These are phyloP conservation scores for Leptographium procerum DNA, from an alignment of 2,329 filamentous ascomycete genomes.

Conservation along the genomic window DNA sequence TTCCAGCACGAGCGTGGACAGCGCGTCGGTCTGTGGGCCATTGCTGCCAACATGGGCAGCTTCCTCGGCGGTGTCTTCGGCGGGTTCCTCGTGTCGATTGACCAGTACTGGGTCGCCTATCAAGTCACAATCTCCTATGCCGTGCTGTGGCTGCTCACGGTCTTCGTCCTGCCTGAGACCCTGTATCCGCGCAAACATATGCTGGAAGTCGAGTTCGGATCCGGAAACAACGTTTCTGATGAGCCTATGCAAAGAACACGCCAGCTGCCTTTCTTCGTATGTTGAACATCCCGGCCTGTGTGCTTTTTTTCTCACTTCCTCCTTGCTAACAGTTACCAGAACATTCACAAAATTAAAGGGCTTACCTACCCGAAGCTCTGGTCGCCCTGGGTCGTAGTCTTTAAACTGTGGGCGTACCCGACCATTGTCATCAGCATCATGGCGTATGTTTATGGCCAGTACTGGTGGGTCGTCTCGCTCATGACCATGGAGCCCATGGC, in stretches of 20 bases:
- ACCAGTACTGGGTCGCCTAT: slow-evolving; percentile 41
- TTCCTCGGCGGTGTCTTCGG: slow-evolving; percentile 29
- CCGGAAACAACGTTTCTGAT: too few relatives aligned
- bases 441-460: slow-evolving; percentile 41
- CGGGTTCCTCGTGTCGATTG: slow-evolving; percentile 36
- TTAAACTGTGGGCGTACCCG: slow-evolving; percentile 33
- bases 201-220: slow-evolving; percentile 18
- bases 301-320: too few relatives aligned
- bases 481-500: slow-evolving; percentile 41
- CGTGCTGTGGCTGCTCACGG: slow-evolving; percentile 32
- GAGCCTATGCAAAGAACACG: too few relatives aligned
- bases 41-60: slow-evolving; percentile 41
- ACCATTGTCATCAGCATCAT: slow-evolving; percentile 33
- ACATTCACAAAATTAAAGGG: neutral
- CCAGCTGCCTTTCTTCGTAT: too few relatives aligned
- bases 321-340: neutral
- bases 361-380: slow-evolving; percentile 30
- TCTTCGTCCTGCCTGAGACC: slow-evolving; percentile 42
- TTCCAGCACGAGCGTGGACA: slow-evolving; percentile 44
- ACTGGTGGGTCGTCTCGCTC: slow-evolving; percentile 44
- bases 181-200: slow-evolving; percentile 42
- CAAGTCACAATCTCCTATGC: slow-evolving; percentile 41
- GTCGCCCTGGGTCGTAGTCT: slow-evolving; percentile 29
- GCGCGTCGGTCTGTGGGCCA: slow-evolving; percentile 44
- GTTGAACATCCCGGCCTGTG: too few relatives aligned